Evolutionary conservation across 2,329 filamentous ascomycete genomes (phyloP).

Genomic region (Phyllosticta citriasiana): DNA sequence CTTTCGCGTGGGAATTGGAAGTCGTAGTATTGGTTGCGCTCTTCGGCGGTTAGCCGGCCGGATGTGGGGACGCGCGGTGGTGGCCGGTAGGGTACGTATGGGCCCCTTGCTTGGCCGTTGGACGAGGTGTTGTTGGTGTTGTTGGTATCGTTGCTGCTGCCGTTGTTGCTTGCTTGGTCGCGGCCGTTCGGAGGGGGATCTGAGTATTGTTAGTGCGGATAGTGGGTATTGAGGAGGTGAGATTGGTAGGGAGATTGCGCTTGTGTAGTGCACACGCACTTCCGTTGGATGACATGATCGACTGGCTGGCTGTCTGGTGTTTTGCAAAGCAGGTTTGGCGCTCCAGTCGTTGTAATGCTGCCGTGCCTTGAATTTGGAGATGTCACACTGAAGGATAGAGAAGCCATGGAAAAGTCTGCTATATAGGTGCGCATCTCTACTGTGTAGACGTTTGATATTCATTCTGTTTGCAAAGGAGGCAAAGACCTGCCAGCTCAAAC

Average conservation of each 20-base stretch:
- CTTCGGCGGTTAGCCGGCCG: too few species aligned
- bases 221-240: not conserved
- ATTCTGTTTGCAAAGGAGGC: not conserved
- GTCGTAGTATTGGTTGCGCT: too few species aligned
- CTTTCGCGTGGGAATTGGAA: too few species aligned
- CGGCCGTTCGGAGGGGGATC: not conserved
- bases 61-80: too few species aligned
- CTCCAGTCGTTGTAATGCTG: not conserved
- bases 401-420: not conserved
- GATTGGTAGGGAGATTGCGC: too few species aligned
- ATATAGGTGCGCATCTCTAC: not conserved
- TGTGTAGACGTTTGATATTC: not conserved
- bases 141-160: too few species aligned
- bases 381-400: not conserved
- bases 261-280: not conserved
- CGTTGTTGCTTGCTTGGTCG: too few species aligned
- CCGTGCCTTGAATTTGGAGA: not conserved
- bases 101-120: too few species aligned
- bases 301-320: not conserved
- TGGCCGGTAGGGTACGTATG: too few species aligned
- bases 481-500: not conserved
- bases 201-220: not conserved
- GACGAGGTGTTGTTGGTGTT: too few species aligned
- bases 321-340: not conserved
- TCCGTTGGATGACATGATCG: not conserved